Conservation (phyloP, 1,139 yeast genomes). For the Debaryomyces udenii region DNA sequence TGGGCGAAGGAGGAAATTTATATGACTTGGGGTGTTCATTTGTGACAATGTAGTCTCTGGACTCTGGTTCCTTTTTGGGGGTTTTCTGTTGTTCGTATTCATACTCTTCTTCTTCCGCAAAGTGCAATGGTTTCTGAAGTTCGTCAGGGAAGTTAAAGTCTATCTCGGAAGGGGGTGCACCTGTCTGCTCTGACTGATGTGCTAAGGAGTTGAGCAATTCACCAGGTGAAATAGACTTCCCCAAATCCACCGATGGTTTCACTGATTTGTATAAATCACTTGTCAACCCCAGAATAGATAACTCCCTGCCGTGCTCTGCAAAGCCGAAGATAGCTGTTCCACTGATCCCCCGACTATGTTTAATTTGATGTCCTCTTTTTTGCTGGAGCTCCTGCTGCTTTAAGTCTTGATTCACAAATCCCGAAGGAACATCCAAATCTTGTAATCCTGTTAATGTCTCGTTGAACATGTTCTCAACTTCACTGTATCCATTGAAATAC, state of each 20-base stretch:
- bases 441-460: slow-evolving; percentile 49
- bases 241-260: slow-evolving; percentile 24
- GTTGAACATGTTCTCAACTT: slow-evolving; percentile 45
- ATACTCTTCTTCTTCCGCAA: slow-evolving; percentile 35
- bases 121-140: slow-evolving; percentile 24
- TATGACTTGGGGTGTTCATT: slow-evolving; percentile 44
- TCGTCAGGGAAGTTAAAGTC: slow-evolving; percentile 23
- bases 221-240: slow-evolving; percentile 39
- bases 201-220: slow-evolving; percentile 28
- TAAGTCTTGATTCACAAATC: slow-evolving; percentile 24
- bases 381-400: slow-evolving; percentile 13
- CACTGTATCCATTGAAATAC: slow-evolving; percentile 38
- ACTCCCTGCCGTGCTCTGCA: slow-evolving; percentile 53
- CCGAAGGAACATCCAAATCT: slow-evolving; percentile 57
- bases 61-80: slow-evolving; percentile 14
- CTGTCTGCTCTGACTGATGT: neutral
- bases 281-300: slow-evolving; percentile 48
- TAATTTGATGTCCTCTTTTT: slow-evolving; percentile 14
- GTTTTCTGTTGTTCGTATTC: slow-evolving; percentile 19
- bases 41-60: slow-evolving; percentile 44
- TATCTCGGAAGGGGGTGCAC: neutral
- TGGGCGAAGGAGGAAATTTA: slow-evolving; percentile 52
- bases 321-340: slow-evolving; percentile 71
- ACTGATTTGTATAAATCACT: slow-evolving; percentile 23
- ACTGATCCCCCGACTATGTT: slow-evolving; percentile 46